A percentile compares a stretch with the other conserved stretches of the same genome.
Conservation (phyloP, 148 eudicot species). For the Fagopyrum tataricum region DNA sequence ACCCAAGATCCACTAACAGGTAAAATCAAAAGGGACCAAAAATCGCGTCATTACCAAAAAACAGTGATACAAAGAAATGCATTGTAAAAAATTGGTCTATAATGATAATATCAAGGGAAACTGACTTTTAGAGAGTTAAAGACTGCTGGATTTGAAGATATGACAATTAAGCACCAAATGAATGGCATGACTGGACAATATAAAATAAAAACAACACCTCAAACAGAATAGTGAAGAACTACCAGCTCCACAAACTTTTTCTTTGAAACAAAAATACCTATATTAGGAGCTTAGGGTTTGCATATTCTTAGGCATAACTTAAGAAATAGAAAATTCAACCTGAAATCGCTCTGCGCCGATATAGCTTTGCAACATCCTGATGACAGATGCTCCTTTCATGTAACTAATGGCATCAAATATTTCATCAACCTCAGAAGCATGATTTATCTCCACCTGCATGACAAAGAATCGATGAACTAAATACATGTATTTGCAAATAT, state of each 20-base stretch:
- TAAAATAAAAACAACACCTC: background rate
- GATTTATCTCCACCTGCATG: conserved; percentile 73
- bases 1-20: no score
- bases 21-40: no score
- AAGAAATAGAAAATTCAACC: conserved; percentile 29
- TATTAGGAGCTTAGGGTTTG: background rate
- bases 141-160: no score
- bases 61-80: no score
- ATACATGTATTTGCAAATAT: background rate
- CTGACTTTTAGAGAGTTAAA: background rate
- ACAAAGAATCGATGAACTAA: background rate
- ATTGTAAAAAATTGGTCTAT: no score
- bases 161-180: background rate
- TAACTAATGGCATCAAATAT: conserved; percentile 97
- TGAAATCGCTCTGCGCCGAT: conserved; percentile 86
- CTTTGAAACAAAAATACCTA: background rate
- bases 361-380: conserved; percentile 91
- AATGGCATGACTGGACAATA: background rate
- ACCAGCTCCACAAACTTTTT: background rate
- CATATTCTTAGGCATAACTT: background rate
- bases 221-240: background rate
- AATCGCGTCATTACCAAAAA: no score
- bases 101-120: background rate
- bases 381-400: conserved; percentile 87
- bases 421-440: conserved; percentile 87